Conservation (phyloP, 768 basidiomycete species). For the button mushroom (Agaricus bisporus) region DNA sequence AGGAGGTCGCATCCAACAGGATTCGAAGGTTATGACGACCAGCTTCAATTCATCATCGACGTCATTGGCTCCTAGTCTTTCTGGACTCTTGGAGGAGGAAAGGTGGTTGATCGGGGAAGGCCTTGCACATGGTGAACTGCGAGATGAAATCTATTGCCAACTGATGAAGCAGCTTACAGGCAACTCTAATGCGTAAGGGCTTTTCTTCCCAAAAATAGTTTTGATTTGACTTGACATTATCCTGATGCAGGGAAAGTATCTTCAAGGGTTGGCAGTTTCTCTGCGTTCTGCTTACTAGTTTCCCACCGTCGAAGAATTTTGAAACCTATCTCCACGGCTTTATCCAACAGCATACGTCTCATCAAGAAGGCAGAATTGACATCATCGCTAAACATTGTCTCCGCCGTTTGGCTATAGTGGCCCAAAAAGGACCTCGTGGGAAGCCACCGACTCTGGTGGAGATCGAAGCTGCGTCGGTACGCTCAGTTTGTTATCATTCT, state of each 20-base stretch:
- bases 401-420: conserved; percentile 66
- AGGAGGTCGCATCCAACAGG: conserved; percentile 41
- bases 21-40: conserved; percentile 33
- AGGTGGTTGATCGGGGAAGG: conserved; percentile 82
- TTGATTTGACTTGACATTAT: conserved; percentile 2
- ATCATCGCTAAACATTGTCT: conserved; percentile 89
- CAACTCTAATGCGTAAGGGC: conserved; percentile 72
- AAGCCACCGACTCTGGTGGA: conserved; percentile 78
- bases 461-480: conserved; percentile 85
- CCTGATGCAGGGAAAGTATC: conserved; percentile 58
- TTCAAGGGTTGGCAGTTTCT: conserved; percentile 94
- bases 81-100: conserved; percentile 71
- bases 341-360: conserved; percentile 59
- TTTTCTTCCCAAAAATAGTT: neutral
- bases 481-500: conserved; percentile 17
- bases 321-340: conserved; percentile 80
- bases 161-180: conserved; percentile 84
- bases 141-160: conserved; percentile 94
- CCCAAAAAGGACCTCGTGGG: conserved; percentile 81
- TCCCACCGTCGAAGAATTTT: conserved; percentile 91
- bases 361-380: conserved; percentile 73
- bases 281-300: conserved; percentile 86
- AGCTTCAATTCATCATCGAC: conserved; percentile 41
- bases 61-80: conserved; percentile 31
- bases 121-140: conserved; percentile 71